Conservation (phyloP, 106 monocot genomes). For the Ottelia alismoides region DNA sequence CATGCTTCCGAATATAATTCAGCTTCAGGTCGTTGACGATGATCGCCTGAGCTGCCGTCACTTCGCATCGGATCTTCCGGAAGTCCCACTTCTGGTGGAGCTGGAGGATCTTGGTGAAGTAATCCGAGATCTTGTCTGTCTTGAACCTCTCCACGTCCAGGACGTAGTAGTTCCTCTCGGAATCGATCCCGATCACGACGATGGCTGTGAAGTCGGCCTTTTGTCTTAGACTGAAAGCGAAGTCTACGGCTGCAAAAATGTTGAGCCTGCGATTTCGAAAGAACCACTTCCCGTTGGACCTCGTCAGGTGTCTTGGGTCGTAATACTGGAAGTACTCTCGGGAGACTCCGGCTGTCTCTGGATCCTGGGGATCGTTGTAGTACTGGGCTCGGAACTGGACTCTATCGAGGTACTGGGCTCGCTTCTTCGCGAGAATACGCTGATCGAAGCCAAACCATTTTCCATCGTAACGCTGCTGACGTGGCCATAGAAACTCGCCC, state of each 20-base stretch:
- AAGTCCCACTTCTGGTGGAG: slow-evolving; percentile 1
- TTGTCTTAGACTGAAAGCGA: neutral
- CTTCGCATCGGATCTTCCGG: neutral
- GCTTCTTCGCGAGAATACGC: neutral
- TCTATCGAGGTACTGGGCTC: neutral
- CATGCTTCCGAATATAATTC: neutral
- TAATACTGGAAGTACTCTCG: neutral
- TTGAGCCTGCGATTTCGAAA: neutral
- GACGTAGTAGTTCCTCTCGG: neutral
- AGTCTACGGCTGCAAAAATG: neutral
- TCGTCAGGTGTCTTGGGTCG: neutral
- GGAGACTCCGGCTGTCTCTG: neutral
- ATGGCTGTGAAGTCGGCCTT: neutral
- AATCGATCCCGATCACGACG: neutral
- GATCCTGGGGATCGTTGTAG: neutral
- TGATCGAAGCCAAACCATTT: neutral
- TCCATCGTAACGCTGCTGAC: neutral
- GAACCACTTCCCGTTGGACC: neutral
- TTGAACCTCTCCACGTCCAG: neutral
- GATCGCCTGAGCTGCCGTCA: neutral
- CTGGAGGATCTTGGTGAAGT: neutral
- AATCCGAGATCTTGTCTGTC: neutral
- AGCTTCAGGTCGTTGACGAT: neutral
- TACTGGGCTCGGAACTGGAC: neutral
- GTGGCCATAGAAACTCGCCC: neutral